Evolutionary conservation across 768 basidiomycete species (phyloP), one percentile per base, ranked within the genome.

Genomic region (Auriscalpium microsporum): DNA sequence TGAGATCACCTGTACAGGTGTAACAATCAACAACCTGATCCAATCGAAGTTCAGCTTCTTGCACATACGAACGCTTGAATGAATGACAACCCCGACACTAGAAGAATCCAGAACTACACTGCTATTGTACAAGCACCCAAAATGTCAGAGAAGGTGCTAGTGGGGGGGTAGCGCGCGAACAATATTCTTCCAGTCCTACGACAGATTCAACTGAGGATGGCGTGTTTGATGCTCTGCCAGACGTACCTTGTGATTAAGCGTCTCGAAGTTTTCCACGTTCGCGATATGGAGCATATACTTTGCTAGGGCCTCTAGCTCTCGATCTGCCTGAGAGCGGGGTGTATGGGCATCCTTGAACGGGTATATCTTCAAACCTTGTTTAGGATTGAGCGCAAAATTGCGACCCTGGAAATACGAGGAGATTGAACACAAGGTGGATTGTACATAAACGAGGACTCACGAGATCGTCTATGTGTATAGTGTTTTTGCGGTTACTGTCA

Each of bases 381-480:
- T 77, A 1, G 90, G 89, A 64, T 95, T 94, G 56, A 94, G 73
- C 4, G 91, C 92, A 69, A 94, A 94, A 65, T 93, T 94, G 14
- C 90, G 81, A 55, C 56, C 64, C 60, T 50, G 34, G 14, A 17
- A 7, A 1, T 28, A 28, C 7, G 28, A 28, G 28, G 28, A 37
- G 19, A 35, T n/a, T 7, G 37, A 61, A 14, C 51, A 48, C 28
- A 16, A 52, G 52, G 44, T 21, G 21, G 21, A 9, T 48, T 16
- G 23, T 14, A 23, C n/a, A n/a, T 38, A 52, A 45, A 16, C 44
- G n/a, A 33, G 2, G 11, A 65, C 77, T 56, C 58, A 84, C 83
- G 48, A 95, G 75, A 67, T 94, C 91, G 66, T 95, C 93, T 28
- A 95, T 77, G 62, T 94, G 91, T 42, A 95, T 83, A 0, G 91